Evolutionary conservation across 208 protist species (phyloP).

Genomic region (Trypanosoma conorhini): DNA sequence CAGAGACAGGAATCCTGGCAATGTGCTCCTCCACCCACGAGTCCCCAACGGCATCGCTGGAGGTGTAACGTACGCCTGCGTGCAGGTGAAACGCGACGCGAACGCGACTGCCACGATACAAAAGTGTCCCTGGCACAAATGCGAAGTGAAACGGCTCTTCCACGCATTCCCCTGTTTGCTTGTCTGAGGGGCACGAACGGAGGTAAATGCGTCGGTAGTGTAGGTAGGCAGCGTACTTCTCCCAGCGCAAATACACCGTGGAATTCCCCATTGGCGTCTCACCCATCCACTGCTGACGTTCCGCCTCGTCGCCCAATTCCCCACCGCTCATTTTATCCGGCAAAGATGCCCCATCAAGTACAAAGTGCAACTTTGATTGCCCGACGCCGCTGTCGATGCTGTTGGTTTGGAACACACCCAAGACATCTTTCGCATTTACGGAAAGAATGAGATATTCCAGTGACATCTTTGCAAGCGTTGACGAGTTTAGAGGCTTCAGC

Average conservation of each 20-base stretch:
- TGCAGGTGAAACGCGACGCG: conserved; percentile 57
- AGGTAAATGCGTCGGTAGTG: conserved; percentile 66
- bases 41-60: conserved; percentile 12
- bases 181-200: background rate
- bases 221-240: conserved; percentile 66
- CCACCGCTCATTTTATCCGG: conserved; percentile 18
- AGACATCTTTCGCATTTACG: conserved; percentile 42
- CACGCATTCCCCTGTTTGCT: conserved; percentile 12
- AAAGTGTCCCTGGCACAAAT: conserved; percentile 77
- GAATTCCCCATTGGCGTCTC: background rate
- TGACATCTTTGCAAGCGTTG: conserved; percentile 34
- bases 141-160: conserved; percentile 75
- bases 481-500: conserved; percentile 3
- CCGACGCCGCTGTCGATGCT: conserved; percentile 33
- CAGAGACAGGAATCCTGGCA: conserved; percentile 65
- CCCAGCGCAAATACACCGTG: conserved; percentile 50
- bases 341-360: conserved; percentile 63
- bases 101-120: conserved; percentile 64
- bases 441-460: conserved; percentile 79
- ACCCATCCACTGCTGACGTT: conserved; percentile 60
- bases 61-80: conserved; percentile 60
- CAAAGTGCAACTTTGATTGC: conserved; percentile 18
- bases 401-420: conserved; percentile 22
- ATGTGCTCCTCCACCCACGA: conserved; percentile 50
- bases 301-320: conserved; percentile 13